These are phyloP conservation scores for Rhexocercosporidium sp. DNA, from an alignment of 2,329 filamentous ascomycete genomes.

Conservation along the genomic window DNA sequence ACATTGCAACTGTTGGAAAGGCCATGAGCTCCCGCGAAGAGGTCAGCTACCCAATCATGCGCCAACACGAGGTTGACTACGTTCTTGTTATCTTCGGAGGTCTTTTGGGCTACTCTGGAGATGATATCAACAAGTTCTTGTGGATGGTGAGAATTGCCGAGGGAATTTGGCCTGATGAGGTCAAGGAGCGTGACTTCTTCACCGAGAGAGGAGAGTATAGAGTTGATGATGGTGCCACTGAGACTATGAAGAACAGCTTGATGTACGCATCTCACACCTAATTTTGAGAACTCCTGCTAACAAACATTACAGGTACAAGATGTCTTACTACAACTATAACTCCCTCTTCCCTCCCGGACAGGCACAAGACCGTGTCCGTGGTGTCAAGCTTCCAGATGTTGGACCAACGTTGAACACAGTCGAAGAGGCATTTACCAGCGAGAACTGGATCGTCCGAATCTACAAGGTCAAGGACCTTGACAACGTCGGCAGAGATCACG, in stretches of 20 bases:
- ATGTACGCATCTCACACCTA: constrained; percentile 68
- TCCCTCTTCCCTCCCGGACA: constrained; percentile 90
- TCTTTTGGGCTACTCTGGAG: constrained; percentile 93
- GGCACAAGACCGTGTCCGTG: constrained; percentile 87
- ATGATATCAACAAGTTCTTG: constrained; percentile 99
- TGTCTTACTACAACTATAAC: constrained; percentile 99
- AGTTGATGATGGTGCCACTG: constrained; percentile 90
- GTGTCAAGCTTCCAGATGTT: constrained; percentile 77
- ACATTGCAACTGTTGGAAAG: constrained; percentile 98
- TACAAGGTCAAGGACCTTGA: constrained; percentile 99
- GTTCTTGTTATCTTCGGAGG: constrained; percentile 97
- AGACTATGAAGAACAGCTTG: constrained; percentile 98
- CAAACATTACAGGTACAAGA: constrained; percentile 82
- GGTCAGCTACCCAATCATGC: constrained; percentile 98
- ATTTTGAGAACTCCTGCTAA: constrained; percentile 30
- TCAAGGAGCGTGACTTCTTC: constrained; percentile 97
- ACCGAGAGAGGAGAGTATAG: constrained; percentile 92
- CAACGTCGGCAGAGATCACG: constrained; percentile 91
- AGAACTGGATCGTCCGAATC: constrained; percentile 99
- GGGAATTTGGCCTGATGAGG: constrained; percentile 99
- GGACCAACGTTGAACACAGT: constrained; percentile 85
- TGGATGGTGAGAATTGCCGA: constrained; percentile 99
- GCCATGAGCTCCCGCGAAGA: constrained; percentile 98
- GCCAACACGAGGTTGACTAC: constrained; percentile 98
- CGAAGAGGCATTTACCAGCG: constrained; percentile 97